phyloP scores from a whole-genome alignment of 2,329 filamentous ascomycete genomes.

The Helotiales sp. region DNA sequence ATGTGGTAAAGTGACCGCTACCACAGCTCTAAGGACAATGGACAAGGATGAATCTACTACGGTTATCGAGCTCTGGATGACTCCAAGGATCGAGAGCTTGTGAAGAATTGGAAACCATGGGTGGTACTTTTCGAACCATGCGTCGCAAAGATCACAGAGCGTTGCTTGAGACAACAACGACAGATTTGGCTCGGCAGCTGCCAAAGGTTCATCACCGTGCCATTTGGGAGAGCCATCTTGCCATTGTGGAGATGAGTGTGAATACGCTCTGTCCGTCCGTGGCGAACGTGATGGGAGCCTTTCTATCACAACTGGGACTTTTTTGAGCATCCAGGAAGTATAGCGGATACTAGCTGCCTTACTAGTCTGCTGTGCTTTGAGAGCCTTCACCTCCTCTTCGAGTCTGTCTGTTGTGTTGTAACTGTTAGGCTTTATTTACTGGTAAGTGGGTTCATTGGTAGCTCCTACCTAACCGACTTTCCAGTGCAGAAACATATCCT shows the following conservation, averaged over 20 bases:
- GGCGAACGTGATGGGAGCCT: neutral
- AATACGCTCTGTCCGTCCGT: neutral
- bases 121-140: neutral
- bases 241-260: neutral
- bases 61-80: slow-evolving; percentile 2
- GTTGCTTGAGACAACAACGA: neutral
- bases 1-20: slow-evolving; percentile 33
- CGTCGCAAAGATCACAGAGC: neutral
- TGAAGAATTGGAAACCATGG: slow-evolving; percentile 4
- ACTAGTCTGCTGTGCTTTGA: slow-evolving; percentile 15
- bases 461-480: slow-evolving; percentile 37
- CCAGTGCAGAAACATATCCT: slow-evolving; percentile 41
- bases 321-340: neutral
- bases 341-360: neutral
- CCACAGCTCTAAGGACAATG: slow-evolving; percentile 35
- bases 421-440: neutral
- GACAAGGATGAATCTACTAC: slow-evolving; percentile 22
- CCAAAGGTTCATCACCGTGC: neutral
- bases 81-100: neutral
- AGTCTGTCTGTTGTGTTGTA: slow-evolving; percentile 15
- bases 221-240: neutral
- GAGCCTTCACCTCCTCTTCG: slow-evolving; percentile 24
- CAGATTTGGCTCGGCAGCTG: neutral
- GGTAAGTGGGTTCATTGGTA: neutral
- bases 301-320: neutral